Evolutionary conservation across 805 yeast species (phyloP).

Genomic region (Spathaspora arborariae): DNA sequence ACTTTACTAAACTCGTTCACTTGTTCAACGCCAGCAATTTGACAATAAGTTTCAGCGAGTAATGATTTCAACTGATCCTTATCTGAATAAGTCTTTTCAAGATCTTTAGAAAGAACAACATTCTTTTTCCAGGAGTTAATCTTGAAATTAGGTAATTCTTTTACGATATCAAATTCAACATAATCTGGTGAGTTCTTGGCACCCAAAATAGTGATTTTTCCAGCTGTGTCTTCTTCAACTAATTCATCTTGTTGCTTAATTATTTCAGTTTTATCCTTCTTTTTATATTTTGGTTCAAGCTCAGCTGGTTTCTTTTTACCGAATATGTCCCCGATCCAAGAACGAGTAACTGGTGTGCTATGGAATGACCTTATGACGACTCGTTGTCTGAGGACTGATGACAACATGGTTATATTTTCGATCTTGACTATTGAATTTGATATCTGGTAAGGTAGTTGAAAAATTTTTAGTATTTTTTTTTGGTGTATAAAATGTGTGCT

Average conservation of each 20-base stretch:
- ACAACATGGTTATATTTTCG: neutral
- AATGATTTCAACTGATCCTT: conserved; percentile 20
- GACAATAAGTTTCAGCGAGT: conserved; percentile 22
- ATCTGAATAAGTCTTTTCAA: conserved; percentile 24
- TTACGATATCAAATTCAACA: conserved; percentile 21
- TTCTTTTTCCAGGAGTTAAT: conserved; percentile 34
- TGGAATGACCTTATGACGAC: neutral
- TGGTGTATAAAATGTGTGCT: neutral
- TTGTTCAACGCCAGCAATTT: neutral
- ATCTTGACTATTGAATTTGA: too few relatives aligned
- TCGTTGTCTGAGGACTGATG: neutral
- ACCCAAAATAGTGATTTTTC: conserved; percentile 34
- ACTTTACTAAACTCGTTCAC: conserved; percentile 2
- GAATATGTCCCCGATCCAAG: conserved; percentile 29
- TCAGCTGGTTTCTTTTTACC: conserved; percentile 19
- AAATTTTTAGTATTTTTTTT: conserved; percentile 1
- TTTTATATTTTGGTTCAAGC: neutral
- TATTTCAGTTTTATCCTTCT: conserved; percentile 29
- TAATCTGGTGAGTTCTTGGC: conserved; percentile 31
- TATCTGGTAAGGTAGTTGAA: neutral
- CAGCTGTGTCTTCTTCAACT: conserved; percentile 23
- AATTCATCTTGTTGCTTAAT: conserved; percentile 36
- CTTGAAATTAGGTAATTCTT: conserved; percentile 33
- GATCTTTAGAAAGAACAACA: conserved; percentile 18
- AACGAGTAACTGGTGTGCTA: conserved; percentile 3